Conservation (phyloP, 371 early-diverging fungal species). For the Zychaea mexicana region DNA sequence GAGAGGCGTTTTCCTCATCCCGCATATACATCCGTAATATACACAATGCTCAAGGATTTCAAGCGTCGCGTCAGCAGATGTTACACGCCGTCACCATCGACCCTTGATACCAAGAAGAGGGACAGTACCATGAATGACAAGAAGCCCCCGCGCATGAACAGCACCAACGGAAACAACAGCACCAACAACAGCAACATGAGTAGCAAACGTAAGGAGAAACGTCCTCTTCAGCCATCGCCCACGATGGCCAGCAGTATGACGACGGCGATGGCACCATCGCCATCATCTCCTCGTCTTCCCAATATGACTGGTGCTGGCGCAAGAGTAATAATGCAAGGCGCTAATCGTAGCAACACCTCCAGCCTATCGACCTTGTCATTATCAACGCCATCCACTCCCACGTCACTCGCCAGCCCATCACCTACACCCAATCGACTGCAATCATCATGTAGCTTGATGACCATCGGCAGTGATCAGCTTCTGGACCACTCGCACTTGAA, state of each 20-base stretch:
- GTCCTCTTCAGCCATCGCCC: not conserved
- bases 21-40: too few species aligned
- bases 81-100: slow-evolving; percentile 7
- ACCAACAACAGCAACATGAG: not conserved
- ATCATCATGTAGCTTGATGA: slow-evolving; percentile 12
- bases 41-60: slow-evolving; percentile 24
- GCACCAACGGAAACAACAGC: not conserved
- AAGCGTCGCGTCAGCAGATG: slow-evolving; percentile 16
- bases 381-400: not conserved
- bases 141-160: not conserved
- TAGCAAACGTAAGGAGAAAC: slow-evolving; percentile 7
- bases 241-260: not conserved
- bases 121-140: not conserved
- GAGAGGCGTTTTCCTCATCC: too few species aligned
- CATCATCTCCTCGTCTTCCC: not conserved
- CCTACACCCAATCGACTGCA: slow-evolving; percentile 9
- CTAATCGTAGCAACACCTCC: slow-evolving; percentile 1
- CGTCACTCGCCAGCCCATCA: slow-evolving; percentile 1
- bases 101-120: not conserved
- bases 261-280: not conserved
- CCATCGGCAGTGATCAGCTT: slow-evolving; percentile 22
- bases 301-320: not conserved
- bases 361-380: slow-evolving; percentile 11
- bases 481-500: slow-evolving; percentile 63
- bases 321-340: not conserved